phyloP scores from a whole-genome alignment of 768 basidiomycete species.

The Lactifluus volemus region DNA sequence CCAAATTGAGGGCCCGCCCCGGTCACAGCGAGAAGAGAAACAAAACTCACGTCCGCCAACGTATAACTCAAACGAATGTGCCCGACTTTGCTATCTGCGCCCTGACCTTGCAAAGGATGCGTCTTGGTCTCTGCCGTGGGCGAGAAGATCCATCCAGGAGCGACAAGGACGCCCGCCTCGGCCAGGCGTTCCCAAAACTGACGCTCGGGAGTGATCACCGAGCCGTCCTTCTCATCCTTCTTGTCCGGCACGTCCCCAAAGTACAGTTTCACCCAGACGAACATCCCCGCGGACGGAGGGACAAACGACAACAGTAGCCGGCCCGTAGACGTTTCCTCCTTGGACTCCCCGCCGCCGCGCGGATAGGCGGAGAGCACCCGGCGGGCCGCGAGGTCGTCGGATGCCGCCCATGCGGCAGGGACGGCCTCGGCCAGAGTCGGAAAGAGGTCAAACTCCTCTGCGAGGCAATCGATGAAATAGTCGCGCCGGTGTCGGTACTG shows the following conservation, averaged over 20 bases:
- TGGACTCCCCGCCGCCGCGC: constrained; percentile 24
- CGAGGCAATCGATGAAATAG: constrained; percentile 53
- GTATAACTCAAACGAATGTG: constrained; percentile 55
- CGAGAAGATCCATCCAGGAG: constrained; percentile 49
- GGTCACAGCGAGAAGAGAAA: not conserved
- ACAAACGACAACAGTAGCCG: constrained; percentile 52
- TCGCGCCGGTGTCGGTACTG: constrained; percentile 55
- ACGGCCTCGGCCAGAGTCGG: constrained; percentile 23
- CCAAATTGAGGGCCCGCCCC: not conserved
- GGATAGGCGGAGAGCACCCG: constrained; percentile 37
- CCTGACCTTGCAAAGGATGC: not conserved
- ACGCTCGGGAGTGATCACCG: constrained; percentile 40
- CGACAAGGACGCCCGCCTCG: constrained; percentile 53
- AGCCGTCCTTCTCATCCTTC: constrained; percentile 21
- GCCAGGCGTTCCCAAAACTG: constrained; percentile 55
- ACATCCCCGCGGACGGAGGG: constrained; percentile 80
- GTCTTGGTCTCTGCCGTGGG: constrained; percentile 20
- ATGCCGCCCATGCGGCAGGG: constrained; percentile 25
- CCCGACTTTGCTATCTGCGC: constrained; percentile 26
- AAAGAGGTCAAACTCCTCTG: constrained; percentile 53
- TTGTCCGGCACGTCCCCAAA: constrained; percentile 47
- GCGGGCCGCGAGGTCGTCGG: constrained; percentile 8
- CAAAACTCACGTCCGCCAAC: constrained; percentile 37
- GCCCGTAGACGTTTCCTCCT: constrained; percentile 35
- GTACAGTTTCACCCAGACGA: constrained; percentile 62